These are phyloP conservation scores for Lasiodiplodia sp. DNA, from an alignment of 2,329 filamentous ascomycete genomes.

Conservation along the genomic window DNA sequence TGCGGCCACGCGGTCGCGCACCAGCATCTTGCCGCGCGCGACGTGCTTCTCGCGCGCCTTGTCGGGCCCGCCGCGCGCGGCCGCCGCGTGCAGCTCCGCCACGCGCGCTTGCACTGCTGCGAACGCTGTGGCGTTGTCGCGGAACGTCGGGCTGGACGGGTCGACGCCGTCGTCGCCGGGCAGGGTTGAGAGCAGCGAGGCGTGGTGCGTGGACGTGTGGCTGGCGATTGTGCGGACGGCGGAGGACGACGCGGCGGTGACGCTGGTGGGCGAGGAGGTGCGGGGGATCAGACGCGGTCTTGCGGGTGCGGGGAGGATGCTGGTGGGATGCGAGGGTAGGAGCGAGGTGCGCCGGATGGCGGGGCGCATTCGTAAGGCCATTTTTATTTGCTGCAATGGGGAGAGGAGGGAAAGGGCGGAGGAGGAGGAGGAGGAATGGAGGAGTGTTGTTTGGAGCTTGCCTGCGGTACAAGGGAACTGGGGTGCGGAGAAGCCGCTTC, in stretches of 20 bases:
- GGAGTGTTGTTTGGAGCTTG: background rate
- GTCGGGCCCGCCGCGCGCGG: conserved; percentile 77
- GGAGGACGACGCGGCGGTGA: background rate
- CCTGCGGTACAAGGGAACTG: conserved; percentile 7
- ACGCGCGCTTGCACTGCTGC: conserved; percentile 73
- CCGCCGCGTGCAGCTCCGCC: conserved; percentile 72
- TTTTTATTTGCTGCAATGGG: background rate
- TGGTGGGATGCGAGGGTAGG: background rate
- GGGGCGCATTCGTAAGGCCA: conserved; percentile 2
- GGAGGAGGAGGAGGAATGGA: background rate
- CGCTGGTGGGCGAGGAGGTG: background rate
- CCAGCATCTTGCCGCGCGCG: conserved; percentile 90
- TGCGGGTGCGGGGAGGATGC: background rate
- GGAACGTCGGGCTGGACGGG: conserved; percentile 77
- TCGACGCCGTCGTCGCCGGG: conserved; percentile 72
- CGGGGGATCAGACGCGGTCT: background rate
- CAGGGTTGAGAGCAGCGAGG: conserved; percentile 80
- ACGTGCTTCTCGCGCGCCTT: conserved; percentile 90
- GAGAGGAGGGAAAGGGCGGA: background rate
- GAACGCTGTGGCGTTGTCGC: conserved; percentile 83
- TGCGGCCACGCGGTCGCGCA: conserved; percentile 84
- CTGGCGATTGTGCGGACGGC: conserved; percentile 65
- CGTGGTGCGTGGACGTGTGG: conserved; percentile 83
- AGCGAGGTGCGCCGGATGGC: conserved; percentile 1
- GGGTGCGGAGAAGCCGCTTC: conserved; percentile 17